Conservation (phyloP, 2,329 filamentous ascomycete species). For the Aspergillus oerlinghausenensis region DNA sequence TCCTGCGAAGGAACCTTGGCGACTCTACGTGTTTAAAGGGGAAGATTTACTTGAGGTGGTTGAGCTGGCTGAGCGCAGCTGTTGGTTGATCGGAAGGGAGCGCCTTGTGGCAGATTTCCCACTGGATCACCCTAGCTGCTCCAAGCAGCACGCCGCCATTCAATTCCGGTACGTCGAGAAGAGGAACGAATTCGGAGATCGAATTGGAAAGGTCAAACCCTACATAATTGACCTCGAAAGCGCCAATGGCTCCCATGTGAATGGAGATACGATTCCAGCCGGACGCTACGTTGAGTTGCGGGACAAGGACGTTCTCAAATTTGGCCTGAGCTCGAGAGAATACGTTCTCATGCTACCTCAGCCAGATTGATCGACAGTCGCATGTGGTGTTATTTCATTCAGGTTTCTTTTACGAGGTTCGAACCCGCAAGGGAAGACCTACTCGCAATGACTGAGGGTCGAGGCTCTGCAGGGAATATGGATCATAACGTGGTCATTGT, state of each 20-base stretch:
- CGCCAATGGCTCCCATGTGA: slow-evolving; percentile 82
- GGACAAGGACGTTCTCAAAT: slow-evolving; percentile 83
- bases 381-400: background rate
- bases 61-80: slow-evolving; percentile 69
- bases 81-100: slow-evolving; percentile 87
- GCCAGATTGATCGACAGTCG: slow-evolving; percentile 14
- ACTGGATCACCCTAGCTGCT: slow-evolving; percentile 86
- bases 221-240: slow-evolving; percentile 94
- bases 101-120: slow-evolving; percentile 72
- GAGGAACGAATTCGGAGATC: slow-evolving; percentile 82
- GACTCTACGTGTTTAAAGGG: slow-evolving; percentile 88
- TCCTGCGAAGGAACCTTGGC: slow-evolving; percentile 72
- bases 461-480: background rate
- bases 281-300: slow-evolving; percentile 81
- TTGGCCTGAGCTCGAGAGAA: slow-evolving; percentile 83
- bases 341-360: slow-evolving; percentile 86
- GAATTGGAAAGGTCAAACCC: slow-evolving; percentile 70
- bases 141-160: slow-evolving; percentile 91
- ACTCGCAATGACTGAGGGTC: background rate
- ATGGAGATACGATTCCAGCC: slow-evolving; percentile 66
- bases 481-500: background rate
- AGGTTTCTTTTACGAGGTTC: background rate
- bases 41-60: slow-evolving; percentile 75
- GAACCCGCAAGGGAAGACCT: background rate
- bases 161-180: slow-evolving; percentile 86